phyloP scores from a whole-genome alignment of 495 filamentous ascomycete species.

The Xylaria curta region DNA sequence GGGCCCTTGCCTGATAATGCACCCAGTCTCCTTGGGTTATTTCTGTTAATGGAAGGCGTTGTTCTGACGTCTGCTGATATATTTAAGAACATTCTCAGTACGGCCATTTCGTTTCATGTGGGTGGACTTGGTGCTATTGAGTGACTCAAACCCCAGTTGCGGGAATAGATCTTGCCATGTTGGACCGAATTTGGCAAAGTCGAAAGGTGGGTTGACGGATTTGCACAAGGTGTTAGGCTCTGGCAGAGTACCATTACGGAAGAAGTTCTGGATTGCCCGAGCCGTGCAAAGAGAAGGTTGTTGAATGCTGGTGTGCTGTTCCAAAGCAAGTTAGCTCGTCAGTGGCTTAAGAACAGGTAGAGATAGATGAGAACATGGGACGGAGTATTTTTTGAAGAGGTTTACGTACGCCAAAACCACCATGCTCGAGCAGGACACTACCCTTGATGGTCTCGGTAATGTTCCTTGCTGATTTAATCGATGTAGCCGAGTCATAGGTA shows the following conservation, averaged over 20 bases:
- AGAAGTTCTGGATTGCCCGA: slow-evolving; percentile 53
- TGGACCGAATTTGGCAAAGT: slow-evolving; percentile 15
- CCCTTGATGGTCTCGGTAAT: slow-evolving; percentile 58
- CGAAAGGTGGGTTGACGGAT: slow-evolving; percentile 22
- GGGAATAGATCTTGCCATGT: slow-evolving; percentile 32
- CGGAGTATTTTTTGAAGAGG: neutral
- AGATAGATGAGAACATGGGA: neutral
- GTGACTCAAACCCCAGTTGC: slow-evolving; percentile 10
- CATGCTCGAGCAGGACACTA: slow-evolving; percentile 58
- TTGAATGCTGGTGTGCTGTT: slow-evolving; percentile 55
- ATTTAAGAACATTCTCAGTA: neutral
- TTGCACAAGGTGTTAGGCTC: slow-evolving; percentile 50
- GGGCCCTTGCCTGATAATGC: too few relatives aligned
- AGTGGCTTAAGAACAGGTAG: neutral
- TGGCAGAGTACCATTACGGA: slow-evolving; percentile 55
- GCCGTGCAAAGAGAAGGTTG: slow-evolving; percentile 57
- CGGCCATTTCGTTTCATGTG: neutral
- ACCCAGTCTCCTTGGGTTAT: too few relatives aligned
- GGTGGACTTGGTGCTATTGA: neutral
- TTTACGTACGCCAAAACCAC: slow-evolving; percentile 61
- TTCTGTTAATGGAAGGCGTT: neutral
- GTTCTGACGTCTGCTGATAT: neutral
- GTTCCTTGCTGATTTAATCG: slow-evolving; percentile 54
- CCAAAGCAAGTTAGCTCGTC: neutral
- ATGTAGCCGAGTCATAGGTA: slow-evolving; percentile 50